These are phyloP conservation scores for Cardamine resedifolia DNA, from an alignment of 345 rosid genomes.

Conservation along the genomic window DNA sequence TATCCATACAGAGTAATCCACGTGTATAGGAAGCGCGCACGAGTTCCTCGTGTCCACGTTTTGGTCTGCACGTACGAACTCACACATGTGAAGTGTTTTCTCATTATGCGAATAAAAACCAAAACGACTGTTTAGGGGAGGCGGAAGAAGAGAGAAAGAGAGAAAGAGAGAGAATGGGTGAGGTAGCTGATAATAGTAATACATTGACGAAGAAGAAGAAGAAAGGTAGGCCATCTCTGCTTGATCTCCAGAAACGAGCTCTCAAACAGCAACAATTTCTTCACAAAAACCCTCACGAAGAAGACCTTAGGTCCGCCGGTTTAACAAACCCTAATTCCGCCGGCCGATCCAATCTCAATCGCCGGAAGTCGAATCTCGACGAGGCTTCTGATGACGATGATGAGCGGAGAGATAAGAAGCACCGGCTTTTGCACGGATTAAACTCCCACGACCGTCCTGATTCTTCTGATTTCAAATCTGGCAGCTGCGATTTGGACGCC, in stretches of 20 bases:
- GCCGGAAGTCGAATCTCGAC: conserved; percentile 24
- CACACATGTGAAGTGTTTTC: conserved; percentile 19
- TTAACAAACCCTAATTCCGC: conserved; percentile 53
- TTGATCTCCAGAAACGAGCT: conserved; percentile 84
- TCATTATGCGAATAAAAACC: conserved; percentile 11
- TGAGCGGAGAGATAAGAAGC: conserved; percentile 72
- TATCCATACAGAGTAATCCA: conserved; percentile 7
- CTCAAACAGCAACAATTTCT: conserved; percentile 62
- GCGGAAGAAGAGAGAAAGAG: conserved; percentile 16
- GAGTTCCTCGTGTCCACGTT: conserved; percentile 26
- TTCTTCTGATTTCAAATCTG: conserved; percentile 31
- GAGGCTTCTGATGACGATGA: conserved; percentile 50
- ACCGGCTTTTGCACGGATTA: conserved; percentile 59
- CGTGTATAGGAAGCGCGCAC: conserved; percentile 17
- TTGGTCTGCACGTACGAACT: conserved; percentile 25
- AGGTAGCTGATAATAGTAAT: conserved; percentile 39
- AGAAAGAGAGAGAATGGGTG: conserved; percentile 36
- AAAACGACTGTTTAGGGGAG: conserved; percentile 37
- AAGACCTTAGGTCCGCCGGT: conserved; percentile 41
- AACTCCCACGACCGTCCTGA: conserved; percentile 37
- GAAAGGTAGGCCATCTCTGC: conserved; percentile 88
- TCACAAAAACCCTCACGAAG: conserved; percentile 35
- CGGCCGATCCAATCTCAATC: conserved; percentile 51
- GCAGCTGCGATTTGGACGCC: conserved; percentile 34
- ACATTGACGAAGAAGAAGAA: conserved; percentile 81